Conservation (phyloP, 2,329 filamentous ascomycete species). For the Hypomyces perniciosus region DNA sequence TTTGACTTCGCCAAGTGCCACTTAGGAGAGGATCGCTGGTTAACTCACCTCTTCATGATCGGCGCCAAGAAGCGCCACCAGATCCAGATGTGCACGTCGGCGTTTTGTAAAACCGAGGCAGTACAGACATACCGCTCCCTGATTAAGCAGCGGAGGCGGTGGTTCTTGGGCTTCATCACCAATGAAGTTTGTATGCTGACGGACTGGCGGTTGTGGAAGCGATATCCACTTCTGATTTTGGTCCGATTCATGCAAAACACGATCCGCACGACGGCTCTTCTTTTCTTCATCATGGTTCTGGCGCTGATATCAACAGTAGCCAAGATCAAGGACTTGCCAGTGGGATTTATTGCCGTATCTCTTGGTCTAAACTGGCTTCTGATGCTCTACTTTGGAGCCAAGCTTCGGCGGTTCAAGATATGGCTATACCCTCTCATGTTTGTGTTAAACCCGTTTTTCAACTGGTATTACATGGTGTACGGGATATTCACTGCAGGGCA, state of each 20-base stretch:
- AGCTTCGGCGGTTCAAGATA: constrained; percentile 83
- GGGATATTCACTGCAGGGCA: constrained; percentile 92
- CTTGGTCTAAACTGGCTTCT: constrained; percentile 89
- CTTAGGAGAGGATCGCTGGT: constrained; percentile 90
- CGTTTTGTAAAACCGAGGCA: constrained; percentile 97
- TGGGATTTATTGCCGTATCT: constrained; percentile 90
- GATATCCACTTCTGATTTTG: constrained; percentile 79
- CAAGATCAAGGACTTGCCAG: constrained; percentile 69
- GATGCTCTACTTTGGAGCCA: constrained; percentile 92
- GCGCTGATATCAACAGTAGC: constrained; percentile 81
- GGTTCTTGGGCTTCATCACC: constrained; percentile 96
- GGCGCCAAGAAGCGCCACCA: constrained; percentile 88
- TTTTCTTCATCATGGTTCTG: constrained; percentile 91
- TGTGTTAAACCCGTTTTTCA: constrained; percentile 90
- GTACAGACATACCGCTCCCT: constrained; percentile 82
- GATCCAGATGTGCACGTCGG: constrained; percentile 95
- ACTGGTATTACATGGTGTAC: constrained; percentile 98
- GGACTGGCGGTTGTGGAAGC: constrained; percentile 82
- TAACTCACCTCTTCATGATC: constrained; percentile 98
- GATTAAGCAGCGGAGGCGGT: constrained; percentile 88
- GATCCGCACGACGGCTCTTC: constrained; percentile 84
- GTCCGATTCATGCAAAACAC: constrained; percentile 95
- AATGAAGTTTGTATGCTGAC: constrained; percentile 99
- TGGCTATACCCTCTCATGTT: constrained; percentile 97
- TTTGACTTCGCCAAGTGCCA: constrained; percentile 97